Conservation (phyloP, 2,329 filamentous ascomycete genomes). For the Cadophora sp. region DNA sequence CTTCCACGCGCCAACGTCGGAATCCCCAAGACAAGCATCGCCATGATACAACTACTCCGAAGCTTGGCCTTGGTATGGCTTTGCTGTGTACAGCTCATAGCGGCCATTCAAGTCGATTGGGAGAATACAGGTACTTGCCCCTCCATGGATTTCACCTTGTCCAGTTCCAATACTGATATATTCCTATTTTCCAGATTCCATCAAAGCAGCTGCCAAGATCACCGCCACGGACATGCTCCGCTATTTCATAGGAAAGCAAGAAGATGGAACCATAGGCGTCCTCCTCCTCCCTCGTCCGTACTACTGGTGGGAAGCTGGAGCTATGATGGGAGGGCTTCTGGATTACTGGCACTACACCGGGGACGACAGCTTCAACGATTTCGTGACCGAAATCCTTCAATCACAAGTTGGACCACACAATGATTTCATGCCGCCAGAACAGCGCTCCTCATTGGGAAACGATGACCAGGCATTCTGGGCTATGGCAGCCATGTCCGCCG, state of each 20-base stretch:
- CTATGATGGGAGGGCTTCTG: slow-evolving; percentile 72
- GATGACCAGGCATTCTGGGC: slow-evolving; percentile 80
- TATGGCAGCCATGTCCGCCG: slow-evolving; percentile 70
- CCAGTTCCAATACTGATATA: slow-evolving; percentile 1
- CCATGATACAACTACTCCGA: slow-evolving; percentile 9
- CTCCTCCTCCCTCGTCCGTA: slow-evolving; percentile 57
- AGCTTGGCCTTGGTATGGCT: slow-evolving; percentile 17
- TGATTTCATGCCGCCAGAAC: slow-evolving; percentile 79
- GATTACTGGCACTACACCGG: slow-evolving; percentile 86
- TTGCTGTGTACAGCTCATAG: neutral
- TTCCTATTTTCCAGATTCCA: slow-evolving; percentile 36
- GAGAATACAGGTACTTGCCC: slow-evolving; percentile 10
- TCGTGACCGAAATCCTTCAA: slow-evolving; percentile 70
- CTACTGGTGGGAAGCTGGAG: slow-evolving; percentile 70
- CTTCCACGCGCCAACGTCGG: neutral
- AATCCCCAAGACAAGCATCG: slow-evolving; percentile 4
- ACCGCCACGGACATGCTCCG: slow-evolving; percentile 55
- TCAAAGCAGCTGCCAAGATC: slow-evolving; percentile 42
- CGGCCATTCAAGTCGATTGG: slow-evolving; percentile 19
- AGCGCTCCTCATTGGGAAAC: slow-evolving; percentile 71
- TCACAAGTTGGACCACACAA: slow-evolving; percentile 74
- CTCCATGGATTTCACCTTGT: neutral
- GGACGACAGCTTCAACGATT: slow-evolving; percentile 72
- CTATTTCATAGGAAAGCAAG: slow-evolving; percentile 58
- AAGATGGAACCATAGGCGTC: slow-evolving; percentile 56